phyloP scores from a whole-genome alignment of 129 eudicot genomes.

The Cynara cardunculus region DNA sequence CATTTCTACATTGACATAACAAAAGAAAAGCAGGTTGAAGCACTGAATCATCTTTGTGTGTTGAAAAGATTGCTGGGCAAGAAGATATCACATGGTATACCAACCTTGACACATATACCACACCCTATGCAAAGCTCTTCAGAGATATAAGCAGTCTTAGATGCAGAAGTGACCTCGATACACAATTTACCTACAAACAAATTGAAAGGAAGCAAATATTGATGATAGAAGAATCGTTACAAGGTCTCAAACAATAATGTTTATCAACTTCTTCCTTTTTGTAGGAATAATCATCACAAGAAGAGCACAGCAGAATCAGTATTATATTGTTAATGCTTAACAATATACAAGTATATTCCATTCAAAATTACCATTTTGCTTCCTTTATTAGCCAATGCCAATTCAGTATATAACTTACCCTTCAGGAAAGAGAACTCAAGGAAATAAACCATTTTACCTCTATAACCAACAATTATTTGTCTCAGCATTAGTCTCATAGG shows the following conservation, averaged over 20 bases:
- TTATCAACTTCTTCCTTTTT: neutral
- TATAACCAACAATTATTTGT: neutral
- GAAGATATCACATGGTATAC: slow-evolving; percentile 10
- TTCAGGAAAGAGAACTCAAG: neutral
- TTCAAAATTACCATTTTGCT: neutral
- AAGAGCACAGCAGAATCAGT: neutral
- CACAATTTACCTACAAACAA: slow-evolving; percentile 68
- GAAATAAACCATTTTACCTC: neutral
- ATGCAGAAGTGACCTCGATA: slow-evolving; percentile 75
- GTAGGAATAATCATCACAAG: neutral
- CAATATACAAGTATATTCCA: neutral
- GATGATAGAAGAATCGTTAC: neutral
- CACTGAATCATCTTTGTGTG: neutral
- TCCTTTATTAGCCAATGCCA: neutral
- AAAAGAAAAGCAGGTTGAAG: slow-evolving; percentile 11
- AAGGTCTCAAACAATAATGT: neutral
- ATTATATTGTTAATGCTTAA: neutral
- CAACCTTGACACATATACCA: slow-evolving; percentile 95
- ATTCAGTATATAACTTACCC: neutral
- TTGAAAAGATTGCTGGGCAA: neutral
- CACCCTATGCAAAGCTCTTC: slow-evolving; percentile 98
- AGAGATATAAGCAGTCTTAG: slow-evolving; percentile 81
- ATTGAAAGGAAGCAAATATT: neutral
- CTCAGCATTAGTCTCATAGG: neutral
- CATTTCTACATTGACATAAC: slow-evolving; percentile 60